Percentiles rank a stretch among this genome's conserved stretches.
Evolutionary conservation across 1,284 basidiomycete species (phyloP).

Genomic region (Testicularia cyperi): DNA sequence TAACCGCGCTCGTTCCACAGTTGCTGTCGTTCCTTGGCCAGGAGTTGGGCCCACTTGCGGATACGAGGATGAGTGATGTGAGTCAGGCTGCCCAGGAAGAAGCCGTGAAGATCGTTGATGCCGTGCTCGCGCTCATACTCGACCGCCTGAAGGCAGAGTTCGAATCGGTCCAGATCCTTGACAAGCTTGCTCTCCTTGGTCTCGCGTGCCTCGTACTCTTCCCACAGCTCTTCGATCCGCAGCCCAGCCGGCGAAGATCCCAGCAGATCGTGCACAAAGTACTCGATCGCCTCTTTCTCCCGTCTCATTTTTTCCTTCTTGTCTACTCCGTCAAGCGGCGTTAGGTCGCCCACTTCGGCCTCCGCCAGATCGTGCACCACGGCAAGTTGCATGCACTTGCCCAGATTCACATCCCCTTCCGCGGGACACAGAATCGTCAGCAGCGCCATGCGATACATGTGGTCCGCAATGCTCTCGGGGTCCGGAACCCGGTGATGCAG

Average conservation of each 20-base stretch:
- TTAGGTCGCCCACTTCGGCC: conserved; percentile 93
- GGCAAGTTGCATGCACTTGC: conserved; percentile 84
- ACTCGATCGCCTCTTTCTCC: conserved; percentile 88
- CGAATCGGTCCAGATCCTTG: conserved; percentile 92
- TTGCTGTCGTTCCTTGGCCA: conserved; percentile 35
- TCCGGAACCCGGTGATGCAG: conserved; percentile 50
- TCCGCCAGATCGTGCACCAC: conserved; percentile 94
- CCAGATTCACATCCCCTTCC: conserved; percentile 64
- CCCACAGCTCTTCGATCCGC: conserved; percentile 77
- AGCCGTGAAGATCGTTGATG: conserved; percentile 55
- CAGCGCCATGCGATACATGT: conserved; percentile 96
- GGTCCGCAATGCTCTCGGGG: conserved; percentile 77
- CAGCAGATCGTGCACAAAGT: conserved; percentile 85
- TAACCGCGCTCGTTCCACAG: conserved; percentile 36
- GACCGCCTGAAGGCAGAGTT: conserved; percentile 74
- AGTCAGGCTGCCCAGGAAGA: conserved; percentile 39
- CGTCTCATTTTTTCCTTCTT: conserved; percentile 76
- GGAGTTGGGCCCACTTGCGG: conserved; percentile 33
- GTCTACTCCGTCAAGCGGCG: conserved; percentile 81
- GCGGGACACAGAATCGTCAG: conserved; percentile 76
- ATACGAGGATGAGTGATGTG: conserved; percentile 42
- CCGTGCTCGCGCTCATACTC: conserved; percentile 61
- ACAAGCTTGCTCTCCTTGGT: conserved; percentile 85
- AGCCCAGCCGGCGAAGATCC: conserved; percentile 76
- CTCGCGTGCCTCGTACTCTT: conserved; percentile 86